phyloP scores from a whole-genome alignment of 2,329 filamentous ascomycete genomes.

The Domatiomyces catenatus region DNA sequence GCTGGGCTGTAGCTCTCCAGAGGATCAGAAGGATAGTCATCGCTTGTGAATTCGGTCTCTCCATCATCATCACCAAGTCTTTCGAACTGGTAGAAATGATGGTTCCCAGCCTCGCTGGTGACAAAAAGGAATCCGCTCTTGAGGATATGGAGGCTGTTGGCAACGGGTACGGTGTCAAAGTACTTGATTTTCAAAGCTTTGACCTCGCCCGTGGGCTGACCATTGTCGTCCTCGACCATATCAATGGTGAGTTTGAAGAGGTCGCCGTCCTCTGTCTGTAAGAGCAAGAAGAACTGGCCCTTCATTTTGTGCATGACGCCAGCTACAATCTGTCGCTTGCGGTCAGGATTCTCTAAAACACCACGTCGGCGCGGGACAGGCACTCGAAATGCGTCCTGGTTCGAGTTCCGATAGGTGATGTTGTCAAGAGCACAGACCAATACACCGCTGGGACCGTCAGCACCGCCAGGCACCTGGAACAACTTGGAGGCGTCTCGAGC shows the following conservation, averaged over 20 bases:
- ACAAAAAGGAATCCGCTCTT: constrained; percentile 93
- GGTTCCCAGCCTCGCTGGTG: constrained; percentile 81
- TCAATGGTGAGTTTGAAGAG: constrained; percentile 93
- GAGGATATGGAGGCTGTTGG: constrained; percentile 74
- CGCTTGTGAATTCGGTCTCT: constrained; percentile 71
- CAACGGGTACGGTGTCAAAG: constrained; percentile 87
- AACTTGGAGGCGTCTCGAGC: constrained; percentile 78
- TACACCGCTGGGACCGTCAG: constrained; percentile 85
- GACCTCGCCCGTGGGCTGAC: constrained; percentile 66
- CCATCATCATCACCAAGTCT: constrained; percentile 92
- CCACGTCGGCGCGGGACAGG: constrained; percentile 77
- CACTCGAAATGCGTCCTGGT: constrained; percentile 76
- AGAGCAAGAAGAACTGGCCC: constrained; percentile 89
- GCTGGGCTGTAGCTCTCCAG: constrained; percentile 56
- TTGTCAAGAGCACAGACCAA: constrained; percentile 88
- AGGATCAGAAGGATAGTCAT: constrained; percentile 64
- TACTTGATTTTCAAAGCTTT: constrained; percentile 83
- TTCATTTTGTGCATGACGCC: constrained; percentile 98
- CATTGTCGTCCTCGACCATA: constrained; percentile 67
- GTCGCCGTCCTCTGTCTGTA: constrained; percentile 96
- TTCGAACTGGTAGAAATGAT: constrained; percentile 92
- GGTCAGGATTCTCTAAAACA: constrained; percentile 76
- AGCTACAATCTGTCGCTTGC: constrained; percentile 72
- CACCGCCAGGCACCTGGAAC: constrained; percentile 89
- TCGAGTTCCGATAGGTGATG: constrained; percentile 93